A percentile compares a stretch with the other conserved stretches of the same genome.
Conservation (phyloP, 1,139 yeast genomes). For the Candida neerlandica region DNA sequence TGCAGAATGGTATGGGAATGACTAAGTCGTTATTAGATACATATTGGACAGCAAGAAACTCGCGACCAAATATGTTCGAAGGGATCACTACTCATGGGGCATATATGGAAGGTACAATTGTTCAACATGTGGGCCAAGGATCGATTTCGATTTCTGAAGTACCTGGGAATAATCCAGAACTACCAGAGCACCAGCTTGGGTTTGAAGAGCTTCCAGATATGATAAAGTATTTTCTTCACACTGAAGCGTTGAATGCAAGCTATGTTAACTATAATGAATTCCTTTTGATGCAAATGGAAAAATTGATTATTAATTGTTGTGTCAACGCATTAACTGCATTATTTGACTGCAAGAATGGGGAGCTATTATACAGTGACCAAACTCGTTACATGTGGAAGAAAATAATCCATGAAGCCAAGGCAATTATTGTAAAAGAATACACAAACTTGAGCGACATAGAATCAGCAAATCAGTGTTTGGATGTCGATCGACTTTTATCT, state of each 20-base stretch:
- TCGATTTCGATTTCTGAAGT: slow-evolving; percentile 45
- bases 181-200: slow-evolving; percentile 1
- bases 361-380: slow-evolving; percentile 45
- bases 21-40: slow-evolving; percentile 51
- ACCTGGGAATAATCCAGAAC: slow-evolving; percentile 14
- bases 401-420: slow-evolving; percentile 51
- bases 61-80: slow-evolving; percentile 61
- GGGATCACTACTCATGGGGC: slow-evolving; percentile 89
- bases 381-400: slow-evolving; percentile 33
- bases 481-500: slow-evolving; percentile 45
- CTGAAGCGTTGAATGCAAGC: slow-evolving; percentile 43
- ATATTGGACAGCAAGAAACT: slow-evolving; percentile 52
- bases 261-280: slow-evolving; percentile 56
- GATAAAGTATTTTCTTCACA: slow-evolving; percentile 31
- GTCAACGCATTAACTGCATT: slow-evolving; percentile 76
- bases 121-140: slow-evolving; percentile 74
- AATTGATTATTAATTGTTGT: slow-evolving; percentile 72
- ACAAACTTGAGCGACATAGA: slow-evolving; percentile 23
- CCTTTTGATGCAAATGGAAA: slow-evolving; percentile 67
- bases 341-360: slow-evolving; percentile 73
- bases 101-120: slow-evolving; percentile 41
- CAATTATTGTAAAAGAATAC: slow-evolving; percentile 40
- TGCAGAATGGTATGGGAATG: slow-evolving; percentile 81
- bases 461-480: slow-evolving; percentile 39
- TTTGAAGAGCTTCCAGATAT: slow-evolving; percentile 28